These are phyloP conservation scores for Cyberlindnera subsufficiens DNA, from an alignment of 805 yeast species.

Conservation along the genomic window DNA sequence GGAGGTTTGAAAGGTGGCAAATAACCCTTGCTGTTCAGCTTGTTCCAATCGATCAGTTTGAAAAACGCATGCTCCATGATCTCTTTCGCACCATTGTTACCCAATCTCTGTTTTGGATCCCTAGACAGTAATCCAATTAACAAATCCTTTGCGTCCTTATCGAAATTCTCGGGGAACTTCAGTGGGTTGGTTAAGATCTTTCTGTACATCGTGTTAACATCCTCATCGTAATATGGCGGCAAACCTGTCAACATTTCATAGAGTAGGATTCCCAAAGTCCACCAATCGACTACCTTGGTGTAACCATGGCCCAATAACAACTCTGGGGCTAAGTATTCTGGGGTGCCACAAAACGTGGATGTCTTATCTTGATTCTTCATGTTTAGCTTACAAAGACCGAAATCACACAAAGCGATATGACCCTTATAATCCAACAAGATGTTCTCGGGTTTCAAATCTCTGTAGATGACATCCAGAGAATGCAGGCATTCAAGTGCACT, in stretches of 20 bases:
- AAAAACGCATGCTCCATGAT: constrained; percentile 84
- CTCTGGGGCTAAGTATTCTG: constrained; percentile 96
- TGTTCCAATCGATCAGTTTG: constrained; percentile 84
- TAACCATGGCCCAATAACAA: constrained; percentile 87
- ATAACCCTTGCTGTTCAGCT: constrained; percentile 77
- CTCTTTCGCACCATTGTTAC: constrained; percentile 74
- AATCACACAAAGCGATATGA: constrained; percentile 95
- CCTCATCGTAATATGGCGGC: constrained; percentile 96
- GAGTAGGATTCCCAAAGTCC: constrained; percentile 92
- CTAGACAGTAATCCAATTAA: constrained; percentile 70
- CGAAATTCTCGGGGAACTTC: constrained; percentile 83
- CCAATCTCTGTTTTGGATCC: constrained; percentile 78
- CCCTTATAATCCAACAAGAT: constrained; percentile 93
- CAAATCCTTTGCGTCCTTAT: constrained; percentile 78
- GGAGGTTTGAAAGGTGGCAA: constrained; percentile 95
- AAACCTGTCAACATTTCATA: constrained; percentile 96
- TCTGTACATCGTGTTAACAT: constrained; percentile 87
- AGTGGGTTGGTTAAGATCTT: constrained; percentile 88
- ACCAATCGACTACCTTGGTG: constrained; percentile 95
- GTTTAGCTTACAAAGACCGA: constrained; percentile 92
- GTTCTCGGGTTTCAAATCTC: constrained; percentile 96
- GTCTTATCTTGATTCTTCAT: constrained; percentile 87
- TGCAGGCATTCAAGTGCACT: constrained; percentile 92
- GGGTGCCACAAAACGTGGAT: constrained; percentile 96
- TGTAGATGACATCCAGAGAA: constrained; percentile 84